A percentile compares a stretch with the other conserved stretches of the same genome.
These are phyloP conservation scores for Orbilia ellipsospora DNA, from an alignment of 2,329 filamentous ascomycete genomes.

Conservation along the genomic window DNA sequence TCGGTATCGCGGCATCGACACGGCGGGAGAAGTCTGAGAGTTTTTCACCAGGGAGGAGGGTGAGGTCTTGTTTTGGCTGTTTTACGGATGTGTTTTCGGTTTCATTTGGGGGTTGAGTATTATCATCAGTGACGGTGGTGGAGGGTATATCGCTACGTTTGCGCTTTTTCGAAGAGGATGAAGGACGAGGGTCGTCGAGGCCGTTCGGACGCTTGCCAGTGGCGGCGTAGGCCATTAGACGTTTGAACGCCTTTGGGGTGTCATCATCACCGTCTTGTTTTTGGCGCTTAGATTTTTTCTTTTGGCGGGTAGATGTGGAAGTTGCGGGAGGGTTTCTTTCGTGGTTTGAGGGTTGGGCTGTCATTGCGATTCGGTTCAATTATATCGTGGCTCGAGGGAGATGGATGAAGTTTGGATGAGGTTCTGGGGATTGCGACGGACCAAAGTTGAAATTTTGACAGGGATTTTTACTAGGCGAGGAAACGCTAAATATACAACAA, in stretches of 20 bases:
- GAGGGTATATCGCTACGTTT: slow-evolving; percentile 61
- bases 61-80: slow-evolving; percentile 53
- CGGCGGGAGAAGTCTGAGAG: slow-evolving; percentile 82
- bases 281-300: slow-evolving; percentile 19
- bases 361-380: slow-evolving; percentile 20
- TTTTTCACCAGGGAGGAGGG: slow-evolving; percentile 79
- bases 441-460: slow-evolving; percentile 26
- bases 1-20: slow-evolving; percentile 84
- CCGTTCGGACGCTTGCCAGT: slow-evolving; percentile 71
- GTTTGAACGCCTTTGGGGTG: slow-evolving; percentile 85
- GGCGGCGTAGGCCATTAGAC: slow-evolving; percentile 82
- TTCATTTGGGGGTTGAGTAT: slow-evolving; percentile 58
- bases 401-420: slow-evolving; percentile 4
- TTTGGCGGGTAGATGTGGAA: slow-evolving; percentile 11
- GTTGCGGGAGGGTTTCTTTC: slow-evolving; percentile 24
- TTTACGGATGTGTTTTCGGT: not conserved
- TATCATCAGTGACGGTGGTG: slow-evolving; percentile 4
- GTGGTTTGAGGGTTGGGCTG: slow-evolving; percentile 40
- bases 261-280: slow-evolving; percentile 71
- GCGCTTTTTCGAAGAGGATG: slow-evolving; percentile 65
- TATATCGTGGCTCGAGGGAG: not conserved
- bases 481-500: slow-evolving; percentile 44
- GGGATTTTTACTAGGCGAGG: slow-evolving; percentile 25
- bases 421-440: not conserved
- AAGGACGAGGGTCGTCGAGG: slow-evolving; percentile 73